These are phyloP conservation scores for Atalantia buxifolia DNA, from an alignment of 345 rosid species.

Conservation along the genomic window DNA sequence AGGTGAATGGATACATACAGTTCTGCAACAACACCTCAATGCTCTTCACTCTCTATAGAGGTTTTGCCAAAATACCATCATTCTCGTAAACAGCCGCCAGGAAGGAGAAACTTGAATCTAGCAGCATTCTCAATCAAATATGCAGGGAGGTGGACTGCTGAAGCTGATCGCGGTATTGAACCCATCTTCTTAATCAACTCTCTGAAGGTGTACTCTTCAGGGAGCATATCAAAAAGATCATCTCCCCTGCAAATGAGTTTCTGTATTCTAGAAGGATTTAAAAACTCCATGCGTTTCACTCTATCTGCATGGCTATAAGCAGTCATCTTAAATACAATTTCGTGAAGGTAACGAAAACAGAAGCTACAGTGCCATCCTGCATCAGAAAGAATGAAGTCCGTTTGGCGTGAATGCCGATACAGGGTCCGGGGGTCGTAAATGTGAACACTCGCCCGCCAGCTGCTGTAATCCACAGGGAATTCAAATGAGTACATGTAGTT, in stretches of 20 bases:
- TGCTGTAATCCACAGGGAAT: constrained; percentile 83
- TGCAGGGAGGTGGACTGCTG: constrained; percentile 91
- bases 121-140: constrained; percentile 79
- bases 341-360: constrained; percentile 60
- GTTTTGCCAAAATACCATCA: background rate
- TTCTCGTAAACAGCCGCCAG: constrained; percentile 71
- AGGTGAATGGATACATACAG: background rate
- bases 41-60: background rate
- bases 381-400: constrained; percentile 61
- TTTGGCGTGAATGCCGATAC: constrained; percentile 79
- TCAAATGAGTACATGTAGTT: constrained; percentile 88
- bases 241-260: constrained; percentile 62
- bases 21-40: background rate
- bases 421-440: constrained; percentile 40
- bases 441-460: constrained; percentile 78
- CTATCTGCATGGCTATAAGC: constrained; percentile 95
- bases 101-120: constrained; percentile 78
- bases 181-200: constrained; percentile 89
- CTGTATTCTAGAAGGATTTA: constrained; percentile 60
- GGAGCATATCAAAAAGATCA: constrained; percentile 86
- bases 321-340: constrained; percentile 84
- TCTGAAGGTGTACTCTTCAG: constrained; percentile 73
- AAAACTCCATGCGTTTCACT: constrained; percentile 46
- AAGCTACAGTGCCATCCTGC: constrained; percentile 99
- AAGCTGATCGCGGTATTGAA: constrained; percentile 61